phyloP scores from a whole-genome alignment of 768 basidiomycete species.

The Guyanaporus albipodus region DNA sequence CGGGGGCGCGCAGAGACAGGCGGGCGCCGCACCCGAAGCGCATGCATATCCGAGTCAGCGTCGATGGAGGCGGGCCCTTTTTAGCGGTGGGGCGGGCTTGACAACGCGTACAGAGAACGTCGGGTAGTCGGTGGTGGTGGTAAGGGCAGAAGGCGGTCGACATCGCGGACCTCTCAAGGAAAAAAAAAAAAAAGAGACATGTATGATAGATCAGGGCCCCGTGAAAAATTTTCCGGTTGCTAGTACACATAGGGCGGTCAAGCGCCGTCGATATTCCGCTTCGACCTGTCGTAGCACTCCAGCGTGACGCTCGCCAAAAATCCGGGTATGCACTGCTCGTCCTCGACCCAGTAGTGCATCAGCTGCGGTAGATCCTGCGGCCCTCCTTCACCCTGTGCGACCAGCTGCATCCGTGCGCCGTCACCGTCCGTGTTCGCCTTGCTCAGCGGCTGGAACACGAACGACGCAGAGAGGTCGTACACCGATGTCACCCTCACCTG shows the following conservation, averaged over 20 bases:
- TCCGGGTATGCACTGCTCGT: constrained; percentile 82
- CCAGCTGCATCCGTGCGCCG: constrained; percentile 62
- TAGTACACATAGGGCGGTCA: no score
- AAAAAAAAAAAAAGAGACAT: no score
- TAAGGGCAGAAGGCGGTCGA: constrained; percentile 7
- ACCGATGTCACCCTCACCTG: constrained; percentile 87
- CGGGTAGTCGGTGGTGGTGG: not conserved
- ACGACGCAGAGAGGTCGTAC: constrained; percentile 82
- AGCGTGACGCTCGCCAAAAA: constrained; percentile 86
- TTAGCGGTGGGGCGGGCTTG: not conserved
- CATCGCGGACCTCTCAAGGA: no score
- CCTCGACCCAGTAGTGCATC: constrained; percentile 83
- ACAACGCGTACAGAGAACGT: constrained; percentile 15
- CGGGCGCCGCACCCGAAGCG: constrained; percentile 19
- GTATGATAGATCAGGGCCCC: no score
- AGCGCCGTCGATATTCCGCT: constrained; percentile 33
- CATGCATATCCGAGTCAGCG: constrained; percentile 6
- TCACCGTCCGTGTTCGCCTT: constrained; percentile 35
- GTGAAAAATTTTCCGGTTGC: no score
- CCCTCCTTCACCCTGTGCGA: constrained; percentile 70
- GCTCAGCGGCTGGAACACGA: constrained; percentile 72
- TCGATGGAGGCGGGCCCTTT: no score
- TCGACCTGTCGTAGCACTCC: constrained; percentile 81
- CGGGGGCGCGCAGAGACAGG: not conserved
- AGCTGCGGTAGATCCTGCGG: constrained; percentile 70